Base-by-base conservation (phyloP, 495 filamentous ascomycete species). In the Clohesyomyces aquaticus region DNA sequence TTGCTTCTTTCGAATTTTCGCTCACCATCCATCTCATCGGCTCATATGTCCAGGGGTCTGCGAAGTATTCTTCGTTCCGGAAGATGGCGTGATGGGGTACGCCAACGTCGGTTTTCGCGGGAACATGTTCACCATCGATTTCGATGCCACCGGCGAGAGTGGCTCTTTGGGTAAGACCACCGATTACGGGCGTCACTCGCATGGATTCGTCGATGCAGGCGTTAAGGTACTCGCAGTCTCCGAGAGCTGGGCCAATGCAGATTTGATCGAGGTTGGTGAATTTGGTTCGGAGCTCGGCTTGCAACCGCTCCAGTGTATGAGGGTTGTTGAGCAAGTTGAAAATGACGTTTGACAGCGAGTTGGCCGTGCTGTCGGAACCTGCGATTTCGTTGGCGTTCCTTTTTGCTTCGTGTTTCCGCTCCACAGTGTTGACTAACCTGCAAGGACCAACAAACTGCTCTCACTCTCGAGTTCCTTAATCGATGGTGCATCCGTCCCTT, bases 371-470 rank as follows among this genome's bases (percentile, higher is more conserved):
- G 22, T 61, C 58, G n/a, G 58, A 4, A 18, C 56, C 56, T 59
- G n/a, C n/a, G n/a, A n/a, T n/a, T n/a, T n/a, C n/a, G n/a, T n/a
- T n/a, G n/a, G n/a, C n/a, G n/a, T n/a, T n/a, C n/a, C n/a, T n/a
- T n/a, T n/a, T n/a, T n/a, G n/a, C n/a, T n/a, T n/a, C n/a, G n/a
- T n/a, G n/a, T n/a, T n/a, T n/a, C n/a, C n/a, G n/a, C n/a, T n/a
- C n/a, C n/a, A n/a, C n/a, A n/a, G n/a, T n/a, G n/a, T n/a, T n/a
- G 19, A 54, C 50, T 29, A 22, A 54, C 53, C 53, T 45, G 53
- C 21, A 22, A 21, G n/a, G 12, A 56, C 32, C 16, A 56, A 12
- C 18, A 56, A 12, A 22, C 9, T 26, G 32, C 28, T 56, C 29
- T 56, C 53, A 26, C 28, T 45, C 28, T 6, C 27, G 9, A 56